phyloP scores from a whole-genome alignment of 768 basidiomycete species.

The Lactarius akahatsu region DNA sequence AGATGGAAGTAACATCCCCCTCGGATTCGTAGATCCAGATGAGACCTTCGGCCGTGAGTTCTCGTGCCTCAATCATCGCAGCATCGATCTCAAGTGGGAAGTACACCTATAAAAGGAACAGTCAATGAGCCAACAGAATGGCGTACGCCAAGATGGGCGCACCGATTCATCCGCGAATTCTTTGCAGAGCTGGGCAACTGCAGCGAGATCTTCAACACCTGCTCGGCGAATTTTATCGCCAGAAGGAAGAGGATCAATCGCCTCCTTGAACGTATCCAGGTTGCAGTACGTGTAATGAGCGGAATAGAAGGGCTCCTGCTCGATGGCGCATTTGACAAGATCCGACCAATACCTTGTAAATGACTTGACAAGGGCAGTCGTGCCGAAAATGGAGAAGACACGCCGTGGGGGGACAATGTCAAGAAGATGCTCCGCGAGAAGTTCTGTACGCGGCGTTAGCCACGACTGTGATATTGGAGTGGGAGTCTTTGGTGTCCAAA shows the following conservation, averaged over 20 bases:
- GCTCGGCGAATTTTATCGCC: constrained; percentile 44
- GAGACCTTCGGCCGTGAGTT: constrained; percentile 49
- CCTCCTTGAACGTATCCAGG: constrained; percentile 37
- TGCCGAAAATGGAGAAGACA: constrained; percentile 54
- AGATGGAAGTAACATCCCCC: constrained; percentile 47
- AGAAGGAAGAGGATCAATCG: constrained; percentile 33
- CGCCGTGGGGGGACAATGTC: constrained; percentile 43
- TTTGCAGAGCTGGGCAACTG: constrained; percentile 47
- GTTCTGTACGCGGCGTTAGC: constrained; percentile 39
- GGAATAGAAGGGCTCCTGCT: constrained; percentile 49
- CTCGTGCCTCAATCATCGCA: constrained; percentile 45
- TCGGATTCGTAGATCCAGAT: constrained; percentile 52
- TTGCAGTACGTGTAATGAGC: constrained; percentile 50
- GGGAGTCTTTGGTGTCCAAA: constrained; percentile 43
- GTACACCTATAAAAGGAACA: constrained; percentile 38
- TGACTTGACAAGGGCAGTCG: constrained; percentile 40
- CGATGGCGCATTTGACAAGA: constrained; percentile 40
- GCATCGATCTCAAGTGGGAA: constrained; percentile 44
- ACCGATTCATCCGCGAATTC: constrained; percentile 56
- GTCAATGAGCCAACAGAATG: constrained; percentile 5
- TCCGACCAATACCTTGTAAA: constrained; percentile 48
- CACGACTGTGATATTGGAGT: constrained; percentile 35
- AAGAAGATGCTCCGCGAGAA: constrained; percentile 41
- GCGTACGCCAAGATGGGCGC: constrained; percentile 29
- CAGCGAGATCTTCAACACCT: constrained; percentile 38